phyloP scores from a whole-genome alignment of 1,284 basidiomycete genomes.

The Vanrija humicola region DNA sequence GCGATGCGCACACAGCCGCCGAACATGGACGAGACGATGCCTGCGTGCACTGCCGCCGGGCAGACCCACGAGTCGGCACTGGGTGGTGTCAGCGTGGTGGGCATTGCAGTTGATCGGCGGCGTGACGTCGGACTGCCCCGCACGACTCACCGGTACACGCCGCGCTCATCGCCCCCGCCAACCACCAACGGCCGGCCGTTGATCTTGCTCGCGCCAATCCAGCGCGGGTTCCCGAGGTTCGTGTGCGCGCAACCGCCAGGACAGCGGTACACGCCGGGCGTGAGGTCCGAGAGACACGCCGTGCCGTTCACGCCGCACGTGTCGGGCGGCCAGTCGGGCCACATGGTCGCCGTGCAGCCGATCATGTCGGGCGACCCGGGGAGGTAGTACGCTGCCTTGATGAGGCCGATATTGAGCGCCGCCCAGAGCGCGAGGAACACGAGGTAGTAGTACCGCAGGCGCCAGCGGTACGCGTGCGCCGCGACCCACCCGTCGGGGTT shows the following conservation, averaged over 20 bases:
- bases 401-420: conserved; percentile 30
- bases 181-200: conserved; percentile 34
- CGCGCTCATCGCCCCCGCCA: conserved; percentile 31
- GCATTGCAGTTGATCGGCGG: too few species aligned
- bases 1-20: conserved; percentile 37
- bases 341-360: conserved; percentile 30
- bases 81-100: too few species aligned
- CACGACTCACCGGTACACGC: conserved; percentile 20
- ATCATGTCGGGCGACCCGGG: conserved; percentile 23
- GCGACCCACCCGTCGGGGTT: neutral
- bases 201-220: conserved; percentile 31
- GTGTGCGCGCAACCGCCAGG: conserved; percentile 37
- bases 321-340: conserved; percentile 42
- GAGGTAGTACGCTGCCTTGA: conserved; percentile 37
- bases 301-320: conserved; percentile 34
- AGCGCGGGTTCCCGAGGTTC: conserved; percentile 38
- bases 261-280: conserved; percentile 27
- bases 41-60: conserved; percentile 36
- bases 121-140: too few species aligned
- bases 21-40: conserved; percentile 23
- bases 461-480: neutral
- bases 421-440: conserved; percentile 33
- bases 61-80: conserved; percentile 44
- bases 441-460: conserved; percentile 8
- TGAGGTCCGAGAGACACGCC: conserved; percentile 23